Percentiles rank a stretch among this genome's conserved stretches.
Conservation (phyloP, 192 early-diverging fungal species). For the Backusella morwellensis region DNA sequence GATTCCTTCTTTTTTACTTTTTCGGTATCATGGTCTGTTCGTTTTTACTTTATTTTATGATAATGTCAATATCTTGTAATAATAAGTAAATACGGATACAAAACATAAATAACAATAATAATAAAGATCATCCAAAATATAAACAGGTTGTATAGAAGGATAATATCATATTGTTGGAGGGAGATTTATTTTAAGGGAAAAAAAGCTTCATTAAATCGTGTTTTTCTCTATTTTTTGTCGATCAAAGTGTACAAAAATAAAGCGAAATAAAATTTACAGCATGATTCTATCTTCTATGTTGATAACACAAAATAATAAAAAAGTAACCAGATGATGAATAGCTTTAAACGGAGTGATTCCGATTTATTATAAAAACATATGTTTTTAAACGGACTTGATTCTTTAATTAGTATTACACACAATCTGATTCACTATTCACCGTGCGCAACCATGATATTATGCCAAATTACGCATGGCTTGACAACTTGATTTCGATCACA, state of each 20-base stretch:
- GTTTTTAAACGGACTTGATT: not conserved
- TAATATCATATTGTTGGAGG: not conserved
- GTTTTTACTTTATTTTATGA: not conserved
- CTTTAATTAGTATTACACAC: not conserved
- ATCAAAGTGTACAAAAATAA: not conserved
- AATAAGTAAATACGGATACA: not conserved
- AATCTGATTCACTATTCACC: not conserved
- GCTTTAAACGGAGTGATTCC: constrained; percentile 1
- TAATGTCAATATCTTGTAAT: too few species aligned
- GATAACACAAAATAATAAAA: not conserved
- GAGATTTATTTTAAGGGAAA: not conserved
- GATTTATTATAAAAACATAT: constrained; percentile 2
- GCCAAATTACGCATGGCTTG: not conserved
- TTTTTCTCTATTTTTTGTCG: not conserved
- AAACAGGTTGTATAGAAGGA: not conserved
- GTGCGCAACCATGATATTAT: constrained; percentile 3
- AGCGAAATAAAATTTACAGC: not conserved
- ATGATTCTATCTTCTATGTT: not conserved
- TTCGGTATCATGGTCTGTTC: not conserved
- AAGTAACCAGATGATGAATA: constrained; percentile 3
- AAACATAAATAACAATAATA: not conserved
- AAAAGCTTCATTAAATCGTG: not conserved
- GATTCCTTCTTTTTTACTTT: not conserved
- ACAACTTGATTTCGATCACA: constrained; percentile 5
- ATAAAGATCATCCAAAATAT: not conserved